Percentiles rank a stretch among this genome's conserved stretches.
phyloP scores from a whole-genome alignment of 192 early-diverging fungal species.

The Chytriomyces confervae region DNA sequence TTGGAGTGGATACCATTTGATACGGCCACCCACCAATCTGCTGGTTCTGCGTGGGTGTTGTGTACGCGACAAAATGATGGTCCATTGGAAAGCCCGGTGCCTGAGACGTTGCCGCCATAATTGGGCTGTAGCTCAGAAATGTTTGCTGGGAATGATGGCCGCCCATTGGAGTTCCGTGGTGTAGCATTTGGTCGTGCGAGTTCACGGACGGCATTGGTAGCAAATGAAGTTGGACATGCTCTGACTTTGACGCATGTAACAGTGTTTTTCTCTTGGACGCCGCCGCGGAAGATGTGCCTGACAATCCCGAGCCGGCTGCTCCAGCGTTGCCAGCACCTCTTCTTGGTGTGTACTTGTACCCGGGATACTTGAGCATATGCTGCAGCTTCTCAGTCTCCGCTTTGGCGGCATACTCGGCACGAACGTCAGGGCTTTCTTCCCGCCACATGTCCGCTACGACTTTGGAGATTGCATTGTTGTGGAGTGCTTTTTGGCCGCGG shows the following conservation, averaged over 20 bases:
- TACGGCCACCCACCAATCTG: not conserved
- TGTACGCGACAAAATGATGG: conserved; percentile 19
- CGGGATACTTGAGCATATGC: conserved; percentile 60
- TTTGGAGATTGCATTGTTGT: conserved; percentile 62
- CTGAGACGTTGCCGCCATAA: conserved; percentile 16
- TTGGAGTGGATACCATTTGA: conserved; percentile 20
- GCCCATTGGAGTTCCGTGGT: not conserved
- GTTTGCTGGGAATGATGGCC: not conserved
- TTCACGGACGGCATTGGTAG: conserved; percentile 5
- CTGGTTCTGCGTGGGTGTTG: conserved; percentile 4
- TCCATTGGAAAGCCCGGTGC: conserved; percentile 8
- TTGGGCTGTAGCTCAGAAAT: conserved; percentile 28
- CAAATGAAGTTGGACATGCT: conserved; percentile 28
- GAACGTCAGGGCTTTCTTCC: conserved; percentile 53
- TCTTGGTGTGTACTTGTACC: conserved; percentile 63
- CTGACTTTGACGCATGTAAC: not conserved
- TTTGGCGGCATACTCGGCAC: conserved; percentile 51
- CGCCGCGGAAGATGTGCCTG: not conserved
- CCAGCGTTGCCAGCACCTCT: not conserved
- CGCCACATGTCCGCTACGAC: conserved; percentile 64
- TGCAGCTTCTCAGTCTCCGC: conserved; percentile 57
- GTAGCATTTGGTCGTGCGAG: not conserved
- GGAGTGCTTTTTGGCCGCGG: conserved; percentile 48
- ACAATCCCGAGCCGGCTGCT: not conserved
- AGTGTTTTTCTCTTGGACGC: not conserved